Evolutionary conservation across 2,329 filamentous ascomycete species (phyloP), one percentile per base, ranked within the genome.

Genomic region (Fusarium sp.): DNA sequence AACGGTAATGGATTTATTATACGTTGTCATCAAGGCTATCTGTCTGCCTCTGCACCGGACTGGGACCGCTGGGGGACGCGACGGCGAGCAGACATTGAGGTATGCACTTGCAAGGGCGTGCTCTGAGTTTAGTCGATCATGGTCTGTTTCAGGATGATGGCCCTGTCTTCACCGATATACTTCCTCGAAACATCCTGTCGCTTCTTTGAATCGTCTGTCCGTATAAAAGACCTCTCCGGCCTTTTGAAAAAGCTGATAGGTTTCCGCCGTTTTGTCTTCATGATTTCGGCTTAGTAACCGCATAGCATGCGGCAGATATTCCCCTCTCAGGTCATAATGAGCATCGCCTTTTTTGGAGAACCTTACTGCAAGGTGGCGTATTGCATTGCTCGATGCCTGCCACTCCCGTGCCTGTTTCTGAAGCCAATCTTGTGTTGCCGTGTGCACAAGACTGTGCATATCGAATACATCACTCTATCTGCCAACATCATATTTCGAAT

Each of bases 191-290:
- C 27, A 54, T 1, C 4, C 11, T 7, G 9, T 13, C 18, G 51
- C n/a, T 18, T 54, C 51, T n/a, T 30, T 30, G 7, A 8, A 32
- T 10, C 37, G 37, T 42, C 25, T 24, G 6, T 54, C 12, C 1
- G 3, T 1, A 1, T 3, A 0, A 18, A 44, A 24, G 0, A 14
- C 1, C 0, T 4, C 1, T 4, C 37, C 37, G 6, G 44, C n/a
- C 37, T 42, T 54, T 0, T n/a, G 2, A 4, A n/a, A 12, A 12
- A 54, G 51, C 2, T 0, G 7, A 24, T 18, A 22, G 8, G 11
- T 4, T 11, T 18, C 37, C 1, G 1, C 1, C 30, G 6, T n/a
- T 10, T 30, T 30, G 1, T 16, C 2, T 6, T 24, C 27, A 4
- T 16, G 7, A 3, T 30, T 13, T 3, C 3, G 37, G 4, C 11